Evolutionary conservation across 495 filamentous ascomycete genomes (phyloP).

Genomic region (Neurospora intermedia): DNA sequence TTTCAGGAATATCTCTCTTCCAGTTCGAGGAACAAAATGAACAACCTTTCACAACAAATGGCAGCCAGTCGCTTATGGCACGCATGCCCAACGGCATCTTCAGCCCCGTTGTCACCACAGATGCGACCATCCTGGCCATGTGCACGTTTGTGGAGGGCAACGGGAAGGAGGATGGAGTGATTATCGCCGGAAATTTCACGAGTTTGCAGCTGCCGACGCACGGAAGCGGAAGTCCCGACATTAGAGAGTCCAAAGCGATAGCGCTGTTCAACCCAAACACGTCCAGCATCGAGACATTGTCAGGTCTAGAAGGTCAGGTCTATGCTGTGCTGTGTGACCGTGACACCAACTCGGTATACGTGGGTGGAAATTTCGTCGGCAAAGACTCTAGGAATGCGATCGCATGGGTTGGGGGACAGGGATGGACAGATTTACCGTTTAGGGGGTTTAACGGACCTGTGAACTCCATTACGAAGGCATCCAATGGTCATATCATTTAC

Average conservation of each 20-base stretch:
- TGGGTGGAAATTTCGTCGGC: conserved; percentile 75
- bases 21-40: conserved; percentile 72
- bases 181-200: conserved; percentile 95
- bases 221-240: neutral
- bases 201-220: conserved; percentile 42
- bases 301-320: conserved; percentile 73
- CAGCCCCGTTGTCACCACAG: conserved; percentile 56
- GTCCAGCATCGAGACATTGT: conserved; percentile 54
- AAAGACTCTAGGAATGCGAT: conserved; percentile 80
- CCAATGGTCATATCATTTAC: conserved; percentile 77
- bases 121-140: conserved; percentile 77
- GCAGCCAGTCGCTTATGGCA: conserved; percentile 69
- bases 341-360: conserved; percentile 73
- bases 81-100: conserved; percentile 82
- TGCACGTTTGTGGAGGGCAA: conserved; percentile 64
- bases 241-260: conserved; percentile 49
- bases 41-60: conserved; percentile 53
- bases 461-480: conserved; percentile 66
- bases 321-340: conserved; percentile 73
- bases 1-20: conserved; percentile 83
- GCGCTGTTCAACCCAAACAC: conserved; percentile 69
- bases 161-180: conserved; percentile 59
- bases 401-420: conserved; percentile 59
- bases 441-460: conserved; percentile 92
- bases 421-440: conserved; percentile 85